Base-by-base conservation (phyloP, 1,139 yeast genomes). In the Pichia sp. region DNA sequence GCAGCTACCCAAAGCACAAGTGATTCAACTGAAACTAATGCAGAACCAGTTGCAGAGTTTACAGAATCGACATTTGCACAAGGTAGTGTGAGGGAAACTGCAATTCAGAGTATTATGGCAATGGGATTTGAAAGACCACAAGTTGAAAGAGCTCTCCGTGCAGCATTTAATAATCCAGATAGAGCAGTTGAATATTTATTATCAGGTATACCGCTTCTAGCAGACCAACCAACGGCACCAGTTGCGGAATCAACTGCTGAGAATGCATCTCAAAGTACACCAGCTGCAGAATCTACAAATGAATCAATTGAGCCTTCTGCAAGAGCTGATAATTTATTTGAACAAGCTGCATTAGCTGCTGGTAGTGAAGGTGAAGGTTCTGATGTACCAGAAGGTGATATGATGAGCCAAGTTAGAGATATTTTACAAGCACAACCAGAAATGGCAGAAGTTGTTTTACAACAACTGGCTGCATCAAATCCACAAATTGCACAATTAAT, bases 161-260 rank as follows among this genome's bases (percentile, higher is more conserved):
- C 97, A 25, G 97, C 98, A 0, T 92, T 83, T 70, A 92, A 92
- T 69, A 90, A 92, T 68, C 98, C 99, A 30, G 97, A 92, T 64
- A 82, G 98, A 62, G 99, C 99, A 0, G 97, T 90, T 6, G 98
- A 94, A 65, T 90, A 92, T 66, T 74, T 92, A 51, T 71, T 92
- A 58, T 87, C 90, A 40, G 97, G 97, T 5, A 81, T 92, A 47
- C 97, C 97, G 63, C 61, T 66, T 26, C 56, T 68, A 29, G 58
- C 67, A 25, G 58, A 66, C n/a, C 57, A 66, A 29, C 50, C 63
- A 29, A 11, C 36, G 30, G 41, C 35, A 25, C 48, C 49, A 38
- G 36, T 26, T 4, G 32, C 39, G 3, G 57, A 61, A 25, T 59
- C 62, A 42, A 64, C 64, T 7, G 61, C 65, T 8, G 25, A 53